These are phyloP conservation scores for Colletotrichum sp. DNA, from an alignment of 2,329 filamentous ascomycete genomes.

Conservation along the genomic window DNA sequence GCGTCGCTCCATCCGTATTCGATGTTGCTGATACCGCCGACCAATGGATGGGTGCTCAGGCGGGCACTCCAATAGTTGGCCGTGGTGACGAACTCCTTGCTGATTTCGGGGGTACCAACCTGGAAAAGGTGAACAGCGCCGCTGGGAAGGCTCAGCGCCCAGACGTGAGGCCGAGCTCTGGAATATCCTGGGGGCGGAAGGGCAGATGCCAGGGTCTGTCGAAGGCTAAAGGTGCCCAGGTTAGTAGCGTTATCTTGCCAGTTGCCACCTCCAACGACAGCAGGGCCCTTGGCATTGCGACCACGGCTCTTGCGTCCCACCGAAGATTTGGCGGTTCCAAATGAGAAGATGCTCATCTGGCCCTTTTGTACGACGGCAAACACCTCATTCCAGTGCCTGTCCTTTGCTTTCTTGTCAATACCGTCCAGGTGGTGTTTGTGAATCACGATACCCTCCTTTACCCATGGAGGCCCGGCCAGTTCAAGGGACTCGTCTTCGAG, in stretches of 20 bases:
- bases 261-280: constrained; percentile 90
- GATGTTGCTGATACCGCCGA: constrained; percentile 93
- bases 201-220: constrained; percentile 89
- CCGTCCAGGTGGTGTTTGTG: constrained; percentile 97
- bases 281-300: constrained; percentile 56
- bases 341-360: constrained; percentile 92
- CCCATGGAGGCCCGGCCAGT: constrained; percentile 93
- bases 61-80: constrained; percentile 98
- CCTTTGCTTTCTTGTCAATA: constrained; percentile 89
- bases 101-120: constrained; percentile 92
- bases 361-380: constrained; percentile 97
- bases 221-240: constrained; percentile 83
- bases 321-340: constrained; percentile 82
- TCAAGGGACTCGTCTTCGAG: constrained; percentile 94
- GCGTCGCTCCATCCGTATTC: constrained; percentile 96
- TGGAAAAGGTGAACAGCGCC: constrained; percentile 98
- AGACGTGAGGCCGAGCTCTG: constrained; percentile 87
- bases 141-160: constrained; percentile 89
- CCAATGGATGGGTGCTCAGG: constrained; percentile 89
- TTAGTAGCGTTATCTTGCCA: constrained; percentile 97
- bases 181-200: constrained; percentile 93
- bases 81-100: constrained; percentile 90
- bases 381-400: constrained; percentile 92
- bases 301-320: constrained; percentile 68
- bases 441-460: constrained; percentile 94